A percentile compares a stretch with the other conserved stretches of the same genome.
Evolutionary conservation across 768 basidiomycete species (phyloP).

Genomic region (Naganishia friedmannii): DNA sequence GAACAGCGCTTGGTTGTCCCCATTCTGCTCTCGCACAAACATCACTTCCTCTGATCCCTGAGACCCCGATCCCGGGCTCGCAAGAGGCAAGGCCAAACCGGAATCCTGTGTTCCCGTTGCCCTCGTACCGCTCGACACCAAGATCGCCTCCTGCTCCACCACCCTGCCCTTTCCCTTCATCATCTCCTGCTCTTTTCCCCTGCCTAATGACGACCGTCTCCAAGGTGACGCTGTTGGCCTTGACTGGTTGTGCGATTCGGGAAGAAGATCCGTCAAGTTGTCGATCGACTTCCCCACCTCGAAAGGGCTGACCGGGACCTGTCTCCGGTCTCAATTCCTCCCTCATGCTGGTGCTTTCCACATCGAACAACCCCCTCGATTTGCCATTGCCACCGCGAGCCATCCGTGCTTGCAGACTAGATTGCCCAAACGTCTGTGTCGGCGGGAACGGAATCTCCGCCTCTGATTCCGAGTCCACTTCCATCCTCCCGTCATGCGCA

Average conservation of each 20-base stretch:
- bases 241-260: slow-evolving; percentile 8
- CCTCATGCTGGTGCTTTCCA: background rate
- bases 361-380: background rate
- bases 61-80: slow-evolving; percentile 12
- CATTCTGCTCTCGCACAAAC: slow-evolving; percentile 19
- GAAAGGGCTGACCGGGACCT: slow-evolving; percentile 28
- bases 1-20: background rate
- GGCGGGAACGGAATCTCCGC: slow-evolving; percentile 9
- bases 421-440: slow-evolving; percentile 16
- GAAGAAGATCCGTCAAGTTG: slow-evolving; percentile 27
- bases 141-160: slow-evolving; percentile 2
- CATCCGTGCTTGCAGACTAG: slow-evolving; percentile 11
- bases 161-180: background rate
- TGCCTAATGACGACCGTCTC: slow-evolving; percentile 2
- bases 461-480: background rate
- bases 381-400: background rate
- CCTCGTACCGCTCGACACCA: slow-evolving; percentile 13
- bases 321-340: background rate
- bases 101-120: background rate
- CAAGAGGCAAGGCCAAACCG: background rate
- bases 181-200: slow-evolving; percentile 6
- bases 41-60: slow-evolving; percentile 18
- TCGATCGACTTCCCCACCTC: slow-evolving; percentile 30
- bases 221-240: background rate
- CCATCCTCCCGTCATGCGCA: background rate